A percentile compares a stretch with the other conserved stretches of the same genome.
phyloP scores from a whole-genome alignment of 805 yeast species.

The Wickerhamomyces silvicola region DNA sequence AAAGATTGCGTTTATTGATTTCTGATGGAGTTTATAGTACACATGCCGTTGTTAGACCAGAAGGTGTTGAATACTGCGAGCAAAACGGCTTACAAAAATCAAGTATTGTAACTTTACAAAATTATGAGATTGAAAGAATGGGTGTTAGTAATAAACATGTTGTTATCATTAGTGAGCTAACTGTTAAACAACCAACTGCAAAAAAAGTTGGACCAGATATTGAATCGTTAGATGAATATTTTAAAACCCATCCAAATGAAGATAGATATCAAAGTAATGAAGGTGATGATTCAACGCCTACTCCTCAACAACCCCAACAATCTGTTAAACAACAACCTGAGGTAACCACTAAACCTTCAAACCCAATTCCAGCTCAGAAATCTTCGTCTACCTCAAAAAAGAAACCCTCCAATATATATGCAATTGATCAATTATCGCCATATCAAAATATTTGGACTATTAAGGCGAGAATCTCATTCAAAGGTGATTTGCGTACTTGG shows the following conservation, averaged over 20 bases:
- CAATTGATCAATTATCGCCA: constrained; percentile 86
- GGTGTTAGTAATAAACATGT: constrained; percentile 28
- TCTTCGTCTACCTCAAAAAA: too few species aligned
- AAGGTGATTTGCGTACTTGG: constrained; percentile 86
- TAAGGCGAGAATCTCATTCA: constrained; percentile 84
- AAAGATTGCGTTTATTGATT: constrained; percentile 38
- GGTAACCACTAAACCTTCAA: constrained; percentile 12
- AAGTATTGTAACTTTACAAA: constrained; percentile 34
- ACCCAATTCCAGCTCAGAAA: constrained; percentile 18
- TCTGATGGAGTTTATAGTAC: constrained; percentile 46
- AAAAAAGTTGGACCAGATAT: constrained; percentile 33
- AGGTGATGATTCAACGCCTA: constrained; percentile 15
- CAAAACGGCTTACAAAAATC: constrained; percentile 40
- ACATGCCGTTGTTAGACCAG: constrained; percentile 49
- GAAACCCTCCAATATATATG: constrained; percentile 44
- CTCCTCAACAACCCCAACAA: constrained; percentile 9
- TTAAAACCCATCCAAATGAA: constrained; percentile 52
- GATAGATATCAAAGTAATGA: constrained; percentile 23
- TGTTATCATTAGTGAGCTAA: constrained; percentile 18
- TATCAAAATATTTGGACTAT: constrained; percentile 89
- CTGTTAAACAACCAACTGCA: constrained; percentile 28
- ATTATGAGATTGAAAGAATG: constrained; percentile 35
- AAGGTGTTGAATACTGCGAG: constrained; percentile 37
- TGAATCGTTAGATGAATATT: constrained; percentile 48
- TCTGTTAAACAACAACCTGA: constrained; percentile 5